These are phyloP conservation scores for Salvia miltiorrhiza DNA, from an alignment of 257 asterid species.

Conservation along the genomic window DNA sequence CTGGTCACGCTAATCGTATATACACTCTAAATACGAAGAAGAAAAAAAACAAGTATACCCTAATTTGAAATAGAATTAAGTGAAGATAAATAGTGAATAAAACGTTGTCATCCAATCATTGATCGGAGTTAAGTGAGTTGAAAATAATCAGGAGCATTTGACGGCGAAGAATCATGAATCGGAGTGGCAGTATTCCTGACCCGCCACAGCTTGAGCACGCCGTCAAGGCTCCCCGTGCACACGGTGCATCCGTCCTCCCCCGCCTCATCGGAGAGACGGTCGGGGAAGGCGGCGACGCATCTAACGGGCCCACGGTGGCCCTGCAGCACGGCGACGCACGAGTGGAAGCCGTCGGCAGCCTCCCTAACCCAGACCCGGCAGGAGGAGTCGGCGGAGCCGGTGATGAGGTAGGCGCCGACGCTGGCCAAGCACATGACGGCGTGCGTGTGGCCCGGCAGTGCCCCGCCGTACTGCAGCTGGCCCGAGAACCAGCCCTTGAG, in stretches of 20 bases:
- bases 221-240: constrained; percentile 87
- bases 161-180: constrained; percentile 21
- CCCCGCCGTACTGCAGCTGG: constrained; percentile 87
- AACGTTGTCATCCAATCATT: too few relatives aligned
- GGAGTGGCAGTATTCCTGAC: constrained; percentile 33
- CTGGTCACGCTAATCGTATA: not conserved
- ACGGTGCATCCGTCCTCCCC: constrained; percentile 68
- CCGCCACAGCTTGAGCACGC: constrained; percentile 81
- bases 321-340: constrained; percentile 61
- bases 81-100: too few relatives aligned
- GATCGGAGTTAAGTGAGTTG: constrained; percentile 53
- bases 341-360: constrained; percentile 56
- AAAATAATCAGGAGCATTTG: constrained; percentile 58
- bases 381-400: constrained; percentile 84
- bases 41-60: not conserved
- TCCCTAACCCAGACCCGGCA: constrained; percentile 75
- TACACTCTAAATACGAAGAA: not conserved
- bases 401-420: constrained; percentile 47
- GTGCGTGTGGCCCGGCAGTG: constrained; percentile 83
- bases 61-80: not conserved
- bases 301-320: constrained; percentile 92
- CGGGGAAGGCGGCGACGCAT: constrained; percentile 49
- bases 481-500: constrained; percentile 87
- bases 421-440: constrained; percentile 77
- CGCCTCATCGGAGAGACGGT: constrained; percentile 37